Evolutionary conservation across 306 rosid genomes (phyloP).

Genomic region (Prunus fruticosa): DNA sequence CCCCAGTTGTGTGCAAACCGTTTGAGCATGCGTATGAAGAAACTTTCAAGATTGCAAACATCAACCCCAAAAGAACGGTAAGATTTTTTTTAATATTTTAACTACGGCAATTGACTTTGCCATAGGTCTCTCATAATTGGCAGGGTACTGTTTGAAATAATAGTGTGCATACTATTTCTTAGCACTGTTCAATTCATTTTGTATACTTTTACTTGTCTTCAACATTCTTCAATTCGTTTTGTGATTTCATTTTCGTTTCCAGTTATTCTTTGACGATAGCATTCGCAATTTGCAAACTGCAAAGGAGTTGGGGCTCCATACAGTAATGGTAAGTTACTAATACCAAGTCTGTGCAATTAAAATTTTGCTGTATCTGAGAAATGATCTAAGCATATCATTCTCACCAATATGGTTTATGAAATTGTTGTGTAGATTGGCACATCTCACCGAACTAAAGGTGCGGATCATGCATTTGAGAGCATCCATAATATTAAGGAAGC

Average conservation of each 20-base stretch:
- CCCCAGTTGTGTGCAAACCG: slow-evolving; percentile 83
- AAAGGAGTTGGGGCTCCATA: slow-evolving; percentile 61
- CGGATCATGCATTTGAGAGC: slow-evolving; percentile 83
- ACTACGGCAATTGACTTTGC: not conserved
- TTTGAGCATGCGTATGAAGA: slow-evolving; percentile 58
- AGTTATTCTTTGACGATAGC: slow-evolving; percentile 89
- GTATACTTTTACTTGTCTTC: not conserved
- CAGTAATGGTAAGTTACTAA: slow-evolving; percentile 55
- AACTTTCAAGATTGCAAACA: slow-evolving; percentile 58
- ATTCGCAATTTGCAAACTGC: slow-evolving; percentile 59
- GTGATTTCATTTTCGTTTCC: slow-evolving; percentile 9
- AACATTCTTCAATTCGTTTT: not conserved
- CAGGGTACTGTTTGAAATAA: not conserved
- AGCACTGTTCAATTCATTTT: not conserved
- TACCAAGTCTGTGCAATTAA: not conserved
- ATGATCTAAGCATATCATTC: not conserved
- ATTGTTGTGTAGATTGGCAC: slow-evolving; percentile 62
- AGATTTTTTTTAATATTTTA: slow-evolving; percentile 10
- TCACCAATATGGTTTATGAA: not conserved
- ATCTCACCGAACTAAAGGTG: slow-evolving; percentile 40
- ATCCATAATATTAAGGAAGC: slow-evolving; percentile 87
- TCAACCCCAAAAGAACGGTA: slow-evolving; percentile 75
- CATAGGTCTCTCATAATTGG: not conserved
- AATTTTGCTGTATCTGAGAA: not conserved
- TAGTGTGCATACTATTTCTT: not conserved